Base-by-base conservation (phyloP, 371 early-diverging fungal species). In the Phascolomyces articulosus region DNA sequence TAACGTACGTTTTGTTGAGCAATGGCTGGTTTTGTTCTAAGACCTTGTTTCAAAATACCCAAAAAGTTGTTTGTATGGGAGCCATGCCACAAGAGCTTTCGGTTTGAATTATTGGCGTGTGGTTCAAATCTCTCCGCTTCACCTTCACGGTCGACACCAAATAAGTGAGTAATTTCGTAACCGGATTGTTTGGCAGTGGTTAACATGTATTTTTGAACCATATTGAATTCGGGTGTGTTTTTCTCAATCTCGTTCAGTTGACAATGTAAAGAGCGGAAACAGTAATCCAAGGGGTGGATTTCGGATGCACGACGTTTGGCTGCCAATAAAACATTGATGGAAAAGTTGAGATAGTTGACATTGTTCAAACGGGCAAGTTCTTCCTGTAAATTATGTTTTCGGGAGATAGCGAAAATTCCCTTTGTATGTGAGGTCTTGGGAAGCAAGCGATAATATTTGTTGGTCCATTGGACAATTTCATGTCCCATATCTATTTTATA, bases 61-160 rank as follows among this genome's bases (percentile, higher is more conserved):
- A 79, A 71, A 59, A 78, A 70, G 40, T 81, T 78, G 60, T 74
- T 70, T 13, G 74, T 53, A 24, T 72, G 66, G 18, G 84, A 84
- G 3, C 84, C 84, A 65, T 84, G 84, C 84, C 84, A 84, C 10
- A 84, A 58, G 3, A 84, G 65, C 29, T 68, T 80, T n/a, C 84
- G 72, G 49, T 80, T 77, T 3, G 10, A 11, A 16, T 71, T 65
- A 9, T 62, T 48, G 31, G 67, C 71, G 55, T 58, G 71, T 4
- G 69, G 72, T 11, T 57, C 41, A 44, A 73, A 79, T 4, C 74
- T 47, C 11, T 41, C 60, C 31, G 49, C 58, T 62, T 84, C 79
- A 23, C 63, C 72, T 1, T 51, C 55, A 27, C 80, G 67, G 8
- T 77, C 64, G 26, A 80, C 68, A 31, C 63, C 40, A 31, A 83